phyloP scores from a whole-genome alignment of 2,329 filamentous ascomycete genomes.

The Apiospora pterosperma region DNA sequence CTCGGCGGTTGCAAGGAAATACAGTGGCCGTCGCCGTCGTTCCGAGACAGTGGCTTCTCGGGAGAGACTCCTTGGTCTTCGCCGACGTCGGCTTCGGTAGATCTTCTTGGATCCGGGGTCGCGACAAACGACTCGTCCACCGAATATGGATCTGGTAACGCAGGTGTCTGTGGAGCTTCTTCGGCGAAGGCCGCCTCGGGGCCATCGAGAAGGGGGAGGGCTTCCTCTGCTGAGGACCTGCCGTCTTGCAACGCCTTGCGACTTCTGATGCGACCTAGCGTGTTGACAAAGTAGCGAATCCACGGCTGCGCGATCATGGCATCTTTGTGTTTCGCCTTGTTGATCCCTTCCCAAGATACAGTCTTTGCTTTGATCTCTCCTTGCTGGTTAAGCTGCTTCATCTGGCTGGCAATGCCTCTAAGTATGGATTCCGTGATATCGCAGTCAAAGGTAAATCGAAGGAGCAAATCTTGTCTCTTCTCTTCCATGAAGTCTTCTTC shows the following conservation, averaged over 20 bases:
- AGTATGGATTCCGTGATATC: background rate
- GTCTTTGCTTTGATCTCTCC: background rate
- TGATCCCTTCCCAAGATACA: background rate
- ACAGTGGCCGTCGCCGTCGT: background rate
- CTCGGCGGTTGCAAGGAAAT: too few species aligned
- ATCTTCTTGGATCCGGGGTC: background rate
- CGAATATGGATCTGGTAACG: too few species aligned
- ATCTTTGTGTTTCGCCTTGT: background rate
- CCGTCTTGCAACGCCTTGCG: too few species aligned
- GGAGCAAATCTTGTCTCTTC: background rate
- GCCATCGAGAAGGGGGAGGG: background rate
- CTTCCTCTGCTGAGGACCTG: background rate
- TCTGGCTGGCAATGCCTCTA: background rate
- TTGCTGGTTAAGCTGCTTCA: background rate
- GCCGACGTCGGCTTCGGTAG: background rate
- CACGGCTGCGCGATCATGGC: background rate
- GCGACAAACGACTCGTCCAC: background rate
- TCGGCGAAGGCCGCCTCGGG: background rate
- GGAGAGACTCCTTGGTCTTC: background rate
- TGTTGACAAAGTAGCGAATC: background rate
- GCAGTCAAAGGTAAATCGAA: background rate
- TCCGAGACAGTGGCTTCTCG: background rate
- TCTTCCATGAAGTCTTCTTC: rapidly evolving
- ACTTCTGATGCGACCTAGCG: background rate
- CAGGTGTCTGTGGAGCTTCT: too few species aligned